Evolutionary conservation across 1,284 basidiomycete genomes (phyloP).

Genomic region (Sphaerobolus stellatus): DNA sequence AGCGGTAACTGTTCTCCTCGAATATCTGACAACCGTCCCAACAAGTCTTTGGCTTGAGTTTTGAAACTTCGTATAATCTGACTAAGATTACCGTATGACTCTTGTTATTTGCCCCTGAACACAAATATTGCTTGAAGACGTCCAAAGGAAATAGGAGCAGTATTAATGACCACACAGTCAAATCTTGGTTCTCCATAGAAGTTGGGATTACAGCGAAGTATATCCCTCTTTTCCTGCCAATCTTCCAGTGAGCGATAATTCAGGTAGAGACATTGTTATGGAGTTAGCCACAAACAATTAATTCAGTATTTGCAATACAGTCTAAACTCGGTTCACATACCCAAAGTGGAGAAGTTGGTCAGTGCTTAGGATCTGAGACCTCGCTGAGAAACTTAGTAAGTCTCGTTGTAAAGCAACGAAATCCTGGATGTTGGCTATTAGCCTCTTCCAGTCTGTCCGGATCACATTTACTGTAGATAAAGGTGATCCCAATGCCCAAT

Average conservation of each 20-base stretch:
- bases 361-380: neutral
- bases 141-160: neutral
- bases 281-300: neutral
- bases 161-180: neutral
- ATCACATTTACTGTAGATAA: neutral
- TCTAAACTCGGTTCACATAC: neutral
- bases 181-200: neutral
- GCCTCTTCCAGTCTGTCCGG: neutral
- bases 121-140: neutral
- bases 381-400: neutral
- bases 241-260: neutral
- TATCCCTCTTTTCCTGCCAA: neutral
- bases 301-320: neutral
- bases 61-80: neutral
- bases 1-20: neutral
- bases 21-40: neutral
- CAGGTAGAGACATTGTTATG: neutral
- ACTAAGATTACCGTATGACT: neutral
- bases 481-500: neutral
- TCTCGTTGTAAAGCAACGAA: neutral
- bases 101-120: neutral
- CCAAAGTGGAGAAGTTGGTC: neutral
- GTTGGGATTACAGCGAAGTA: neutral
- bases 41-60: neutral
- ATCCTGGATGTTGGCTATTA: too few species aligned